Evolutionary conservation across 805 yeast species (phyloP).

Genomic region (Scheffersomyces amazonensis): DNA sequence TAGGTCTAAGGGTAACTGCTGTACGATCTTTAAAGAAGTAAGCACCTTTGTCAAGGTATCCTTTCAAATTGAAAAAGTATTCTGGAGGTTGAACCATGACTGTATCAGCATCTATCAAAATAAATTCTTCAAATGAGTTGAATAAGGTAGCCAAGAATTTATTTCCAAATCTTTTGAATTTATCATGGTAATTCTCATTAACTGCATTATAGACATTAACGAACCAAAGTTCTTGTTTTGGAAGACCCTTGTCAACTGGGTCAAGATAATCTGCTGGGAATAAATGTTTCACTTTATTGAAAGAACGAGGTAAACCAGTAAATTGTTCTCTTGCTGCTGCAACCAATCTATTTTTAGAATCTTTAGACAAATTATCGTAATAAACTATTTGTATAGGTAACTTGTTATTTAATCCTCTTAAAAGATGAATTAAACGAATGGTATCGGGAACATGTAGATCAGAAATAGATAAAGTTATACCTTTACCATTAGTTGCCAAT

Average conservation of each 20-base stretch:
- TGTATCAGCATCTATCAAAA: slow-evolving; percentile 54
- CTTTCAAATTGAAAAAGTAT: slow-evolving; percentile 22
- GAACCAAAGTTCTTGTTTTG: slow-evolving; percentile 37
- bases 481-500: slow-evolving; percentile 26
- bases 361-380: slow-evolving; percentile 23
- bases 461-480: slow-evolving; percentile 30
- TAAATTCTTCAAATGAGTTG: slow-evolving; percentile 54
- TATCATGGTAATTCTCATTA: slow-evolving; percentile 16
- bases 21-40: slow-evolving; percentile 30
- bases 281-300: slow-evolving; percentile 14
- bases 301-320: slow-evolving; percentile 21
- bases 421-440: slow-evolving; percentile 26
- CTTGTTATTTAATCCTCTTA: slow-evolving; percentile 31
- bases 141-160: slow-evolving; percentile 58
- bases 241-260: slow-evolving; percentile 19
- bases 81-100: slow-evolving; percentile 30
- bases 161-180: slow-evolving; percentile 21
- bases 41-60: slow-evolving; percentile 32
- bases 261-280: slow-evolving; percentile 16
- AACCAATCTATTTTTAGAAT: slow-evolving; percentile 20
- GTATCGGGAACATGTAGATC: slow-evolving; percentile 28
- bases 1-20: slow-evolving; percentile 20
- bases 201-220: slow-evolving; percentile 27
- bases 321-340: slow-evolving; percentile 24
- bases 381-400: slow-evolving; percentile 36